Conservation (phyloP, 129 eudicot species). For the Flaveria trinervia region DNA sequence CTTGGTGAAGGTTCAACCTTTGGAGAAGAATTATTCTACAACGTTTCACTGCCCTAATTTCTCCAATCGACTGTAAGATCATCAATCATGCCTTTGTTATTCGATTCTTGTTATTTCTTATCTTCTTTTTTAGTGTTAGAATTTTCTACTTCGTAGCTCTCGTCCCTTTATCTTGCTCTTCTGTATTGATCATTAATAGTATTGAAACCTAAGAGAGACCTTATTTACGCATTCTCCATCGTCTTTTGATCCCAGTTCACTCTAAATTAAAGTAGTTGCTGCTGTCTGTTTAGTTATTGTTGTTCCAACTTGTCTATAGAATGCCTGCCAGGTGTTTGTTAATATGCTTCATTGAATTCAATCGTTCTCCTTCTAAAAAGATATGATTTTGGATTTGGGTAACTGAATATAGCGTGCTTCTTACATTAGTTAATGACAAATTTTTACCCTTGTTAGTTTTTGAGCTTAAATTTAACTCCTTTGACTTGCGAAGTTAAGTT, state of each 20-base stretch:
- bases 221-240: no score
- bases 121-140: no score
- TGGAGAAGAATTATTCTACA: background rate
- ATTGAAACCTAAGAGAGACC: no score
- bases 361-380: background rate
- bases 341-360: background rate
- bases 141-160: no score
- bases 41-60: background rate
- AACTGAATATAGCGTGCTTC: background rate
- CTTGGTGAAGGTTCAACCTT: background rate
- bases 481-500: no score
- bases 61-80: no score
- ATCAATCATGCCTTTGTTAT: no score
- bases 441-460: background rate
- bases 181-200: no score
- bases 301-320: background rate
- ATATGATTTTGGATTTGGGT: slow-evolving; percentile 1
- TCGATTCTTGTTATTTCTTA: no score
- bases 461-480: no score
- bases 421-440: background rate
- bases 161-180: no score
- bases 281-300: slow-evolving; percentile 52
- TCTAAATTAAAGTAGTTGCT: slow-evolving; percentile 71
- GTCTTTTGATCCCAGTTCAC: slow-evolving; percentile 63
- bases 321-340: slow-evolving; percentile 18